These are phyloP conservation scores for Exidia glandulosa DNA, from an alignment of 768 basidiomycete species.

Conservation along the genomic window DNA sequence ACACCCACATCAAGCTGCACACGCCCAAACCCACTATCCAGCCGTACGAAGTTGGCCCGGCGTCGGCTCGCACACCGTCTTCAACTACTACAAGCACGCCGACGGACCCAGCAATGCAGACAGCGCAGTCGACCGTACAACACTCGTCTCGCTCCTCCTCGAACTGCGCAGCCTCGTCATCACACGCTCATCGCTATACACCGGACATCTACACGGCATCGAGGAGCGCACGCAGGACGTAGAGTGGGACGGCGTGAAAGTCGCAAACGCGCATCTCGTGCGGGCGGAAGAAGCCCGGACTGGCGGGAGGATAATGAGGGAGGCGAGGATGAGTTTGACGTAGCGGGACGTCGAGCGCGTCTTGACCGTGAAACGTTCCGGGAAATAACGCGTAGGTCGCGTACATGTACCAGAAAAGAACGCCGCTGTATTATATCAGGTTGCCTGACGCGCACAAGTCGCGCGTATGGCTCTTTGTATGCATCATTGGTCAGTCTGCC, in stretches of 20 bases:
- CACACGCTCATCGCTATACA: slow-evolving; percentile 59
- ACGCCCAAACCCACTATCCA: slow-evolving; percentile 20
- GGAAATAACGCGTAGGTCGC: too few relatives aligned
- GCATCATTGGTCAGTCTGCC: too few relatives aligned
- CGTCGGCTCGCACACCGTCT: slow-evolving; percentile 71
- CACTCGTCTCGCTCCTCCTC: too few relatives aligned
- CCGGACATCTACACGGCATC: slow-evolving; percentile 73
- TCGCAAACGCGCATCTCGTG: slow-evolving; percentile 70
- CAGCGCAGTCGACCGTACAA: slow-evolving; percentile 44
- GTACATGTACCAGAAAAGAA: too few relatives aligned
- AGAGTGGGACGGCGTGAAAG: slow-evolving; percentile 18
- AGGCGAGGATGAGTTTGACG: slow-evolving; percentile 68
- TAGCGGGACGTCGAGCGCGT: slow-evolving; percentile 74
- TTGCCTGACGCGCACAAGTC: too few relatives aligned
- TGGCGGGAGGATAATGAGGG: slow-evolving; percentile 46
- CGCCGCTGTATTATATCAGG: too few relatives aligned
- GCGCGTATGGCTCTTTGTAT: too few relatives aligned
- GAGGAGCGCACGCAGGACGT: slow-evolving; percentile 42
- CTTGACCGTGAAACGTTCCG: slow-evolving; percentile 1
- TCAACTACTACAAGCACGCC: slow-evolving; percentile 71
- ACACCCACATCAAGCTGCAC: slow-evolving; percentile 1
- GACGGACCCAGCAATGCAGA: slow-evolving; percentile 21
- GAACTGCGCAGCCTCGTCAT: slow-evolving; percentile 80
- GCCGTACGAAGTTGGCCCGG: slow-evolving; percentile 90
- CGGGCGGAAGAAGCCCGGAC: slow-evolving; percentile 28